Evolutionary conservation across 805 yeast genomes (phyloP).

Genomic region (Metschnikowia rubicola): DNA sequence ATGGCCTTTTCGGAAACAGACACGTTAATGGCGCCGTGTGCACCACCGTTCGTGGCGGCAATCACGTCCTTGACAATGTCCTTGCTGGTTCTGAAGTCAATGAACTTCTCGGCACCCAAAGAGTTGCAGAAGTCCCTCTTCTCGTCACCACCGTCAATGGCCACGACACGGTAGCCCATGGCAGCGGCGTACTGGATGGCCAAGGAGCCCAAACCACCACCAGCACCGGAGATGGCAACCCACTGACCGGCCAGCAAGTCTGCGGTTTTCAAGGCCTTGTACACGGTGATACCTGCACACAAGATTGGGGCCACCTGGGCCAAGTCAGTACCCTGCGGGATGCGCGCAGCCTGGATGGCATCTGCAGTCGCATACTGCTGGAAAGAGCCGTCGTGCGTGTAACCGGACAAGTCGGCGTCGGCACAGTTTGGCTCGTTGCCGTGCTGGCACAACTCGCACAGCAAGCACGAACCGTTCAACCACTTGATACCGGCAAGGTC

Average conservation of each 20-base stretch:
- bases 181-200: slow-evolving; percentile 76
- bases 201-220: slow-evolving; percentile 76
- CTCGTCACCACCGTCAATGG: slow-evolving; percentile 72
- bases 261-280: slow-evolving; percentile 65
- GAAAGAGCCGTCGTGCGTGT: slow-evolving; percentile 70
- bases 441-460: slow-evolving; percentile 41
- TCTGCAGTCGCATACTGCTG: slow-evolving; percentile 66
- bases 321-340: slow-evolving; percentile 53
- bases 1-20: slow-evolving; percentile 54
- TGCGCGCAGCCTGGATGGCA: slow-evolving; percentile 59
- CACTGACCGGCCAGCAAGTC: slow-evolving; percentile 60
- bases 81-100: slow-evolving; percentile 55
- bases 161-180: slow-evolving; percentile 66
- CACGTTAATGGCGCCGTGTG: slow-evolving; percentile 47
- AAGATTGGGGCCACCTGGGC: slow-evolving; percentile 59
- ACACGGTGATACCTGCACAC: slow-evolving; percentile 68
- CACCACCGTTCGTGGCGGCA: slow-evolving; percentile 57
- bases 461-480: slow-evolving; percentile 44
- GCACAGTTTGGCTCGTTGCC: slow-evolving; percentile 54
- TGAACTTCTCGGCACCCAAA: slow-evolving; percentile 62
- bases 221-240: slow-evolving; percentile 76
- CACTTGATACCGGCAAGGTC: slow-evolving; percentile 45
- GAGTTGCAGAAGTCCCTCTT: slow-evolving; percentile 46
- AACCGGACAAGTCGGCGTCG: slow-evolving; percentile 67
- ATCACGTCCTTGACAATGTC: slow-evolving; percentile 46